Percentiles rank a stretch among this genome's conserved stretches.
These are phyloP conservation scores for Coleophoma crateriformis DNA, from an alignment of 2,329 filamentous ascomycete species.

Conservation along the genomic window DNA sequence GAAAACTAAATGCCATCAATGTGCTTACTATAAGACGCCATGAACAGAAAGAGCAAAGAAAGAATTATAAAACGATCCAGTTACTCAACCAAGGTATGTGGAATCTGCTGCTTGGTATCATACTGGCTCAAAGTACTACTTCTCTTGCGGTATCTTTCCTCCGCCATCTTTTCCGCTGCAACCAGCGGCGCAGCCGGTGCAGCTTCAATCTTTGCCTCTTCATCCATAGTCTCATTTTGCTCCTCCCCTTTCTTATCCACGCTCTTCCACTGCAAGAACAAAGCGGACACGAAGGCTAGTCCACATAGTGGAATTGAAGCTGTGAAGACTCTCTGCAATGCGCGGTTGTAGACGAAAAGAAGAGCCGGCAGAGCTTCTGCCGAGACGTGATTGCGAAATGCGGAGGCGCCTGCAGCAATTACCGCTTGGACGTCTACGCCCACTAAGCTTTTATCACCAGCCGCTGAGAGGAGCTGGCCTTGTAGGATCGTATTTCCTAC, in stretches of 20 bases:
- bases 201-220: neutral
- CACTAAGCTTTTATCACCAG: constrained; percentile 6
- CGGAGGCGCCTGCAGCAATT: constrained; percentile 30
- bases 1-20: no score
- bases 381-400: constrained; percentile 38
- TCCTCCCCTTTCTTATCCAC: constrained; percentile 7
- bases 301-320: constrained; percentile 42
- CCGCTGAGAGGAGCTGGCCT: constrained; percentile 23
- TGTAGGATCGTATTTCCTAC: constrained; percentile 37
- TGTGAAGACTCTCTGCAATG: constrained; percentile 46
- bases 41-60: no score
- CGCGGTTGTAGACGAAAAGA: constrained; percentile 45
- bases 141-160: neutral
- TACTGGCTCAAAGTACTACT: neutral
- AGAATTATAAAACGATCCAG: no score
- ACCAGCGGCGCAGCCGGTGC: no score
- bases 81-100: neutral
- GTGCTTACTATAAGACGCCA: no score
- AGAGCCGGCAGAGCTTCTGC: constrained; percentile 36
- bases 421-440: constrained; percentile 19
- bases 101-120: neutral
- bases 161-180: neutral
- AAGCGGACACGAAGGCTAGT: constrained; percentile 41
- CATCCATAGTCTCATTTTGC: neutral
- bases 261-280: constrained; percentile 44